Conservation (phyloP, 345 rosid genomes). For the Euphorbia lathyris region DNA sequence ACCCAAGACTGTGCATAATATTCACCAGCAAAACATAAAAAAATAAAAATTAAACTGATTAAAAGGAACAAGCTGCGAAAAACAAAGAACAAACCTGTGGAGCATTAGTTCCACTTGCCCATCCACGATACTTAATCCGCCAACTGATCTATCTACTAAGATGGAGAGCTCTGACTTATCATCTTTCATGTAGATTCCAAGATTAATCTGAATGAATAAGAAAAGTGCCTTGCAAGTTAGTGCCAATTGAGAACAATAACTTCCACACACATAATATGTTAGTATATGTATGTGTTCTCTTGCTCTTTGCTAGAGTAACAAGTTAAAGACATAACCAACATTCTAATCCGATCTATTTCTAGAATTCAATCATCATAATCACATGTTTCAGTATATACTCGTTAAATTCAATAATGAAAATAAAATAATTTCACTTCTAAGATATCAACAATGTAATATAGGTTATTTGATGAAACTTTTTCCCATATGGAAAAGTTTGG, state of each 20-base stretch:
- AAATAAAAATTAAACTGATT: neutral
- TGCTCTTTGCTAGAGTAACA: neutral
- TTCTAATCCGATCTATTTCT: neutral
- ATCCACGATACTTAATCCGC: conserved; percentile 74
- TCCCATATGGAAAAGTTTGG: too few relatives aligned
- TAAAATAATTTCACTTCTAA: too few relatives aligned
- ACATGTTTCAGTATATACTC: neutral
- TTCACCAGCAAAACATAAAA: neutral
- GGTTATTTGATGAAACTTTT: too few relatives aligned
- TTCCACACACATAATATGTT: neutral
- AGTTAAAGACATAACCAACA: neutral
- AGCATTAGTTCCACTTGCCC: conserved; percentile 91
- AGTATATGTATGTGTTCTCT: too few relatives aligned
- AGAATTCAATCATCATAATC: neutral
- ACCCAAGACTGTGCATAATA: neutral
- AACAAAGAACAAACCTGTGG: conserved; percentile 50
- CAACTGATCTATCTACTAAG: conserved; percentile 82
- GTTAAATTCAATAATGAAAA: neutral
- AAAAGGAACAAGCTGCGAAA: neutral
- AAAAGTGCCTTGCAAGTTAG: neutral
- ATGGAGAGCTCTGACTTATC: conserved; percentile 64
- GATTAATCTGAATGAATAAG: conserved; percentile 53
- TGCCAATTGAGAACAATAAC: neutral
- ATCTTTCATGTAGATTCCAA: conserved; percentile 79
- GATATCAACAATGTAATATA: too few relatives aligned